A percentile compares a stretch with the other conserved stretches of the same genome.
These are phyloP conservation scores for Trichophyton rubrum DNA, from an alignment of 2,329 filamentous ascomycete species.

Conservation along the genomic window DNA sequence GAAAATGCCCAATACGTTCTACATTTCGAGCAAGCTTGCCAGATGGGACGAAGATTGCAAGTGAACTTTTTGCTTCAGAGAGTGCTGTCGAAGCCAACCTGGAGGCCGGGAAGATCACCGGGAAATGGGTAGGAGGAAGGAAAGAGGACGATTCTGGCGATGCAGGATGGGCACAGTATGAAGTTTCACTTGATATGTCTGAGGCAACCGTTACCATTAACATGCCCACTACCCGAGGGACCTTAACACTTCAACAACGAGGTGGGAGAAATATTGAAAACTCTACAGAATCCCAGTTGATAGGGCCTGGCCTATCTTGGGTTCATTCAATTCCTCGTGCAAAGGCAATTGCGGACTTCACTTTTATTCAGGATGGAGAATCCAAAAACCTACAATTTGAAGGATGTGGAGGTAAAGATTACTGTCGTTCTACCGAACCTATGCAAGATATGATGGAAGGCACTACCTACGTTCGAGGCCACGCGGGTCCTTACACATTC, in stretches of 20 bases:
- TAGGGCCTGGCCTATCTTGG: neutral
- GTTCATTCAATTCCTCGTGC: conserved; percentile 3
- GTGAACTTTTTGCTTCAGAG: neutral
- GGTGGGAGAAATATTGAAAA: neutral
- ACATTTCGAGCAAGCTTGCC: neutral
- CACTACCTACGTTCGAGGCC: conserved; percentile 1
- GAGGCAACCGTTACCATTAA: neutral
- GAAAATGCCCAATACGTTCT: conserved; percentile 1
- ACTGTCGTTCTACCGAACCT: neutral
- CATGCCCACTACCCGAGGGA: neutral
- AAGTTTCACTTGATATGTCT: neutral
- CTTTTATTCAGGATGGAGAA: neutral
- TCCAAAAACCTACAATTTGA: neutral
- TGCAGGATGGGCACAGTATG: neutral
- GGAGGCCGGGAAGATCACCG: neutral
- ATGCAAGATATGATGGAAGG: neutral
- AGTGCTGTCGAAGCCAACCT: neutral
- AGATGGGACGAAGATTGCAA: neutral
- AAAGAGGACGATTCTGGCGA: neutral
- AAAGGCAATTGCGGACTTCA: neutral
- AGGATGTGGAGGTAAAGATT: conserved; percentile 1
- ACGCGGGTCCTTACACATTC: conserved; percentile 2
- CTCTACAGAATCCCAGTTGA: neutral
- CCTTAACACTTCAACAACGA: neutral
- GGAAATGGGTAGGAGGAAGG: neutral